Conservation (phyloP, 2,329 filamentous ascomycete genomes). For the Colletotrichum destructivum region DNA sequence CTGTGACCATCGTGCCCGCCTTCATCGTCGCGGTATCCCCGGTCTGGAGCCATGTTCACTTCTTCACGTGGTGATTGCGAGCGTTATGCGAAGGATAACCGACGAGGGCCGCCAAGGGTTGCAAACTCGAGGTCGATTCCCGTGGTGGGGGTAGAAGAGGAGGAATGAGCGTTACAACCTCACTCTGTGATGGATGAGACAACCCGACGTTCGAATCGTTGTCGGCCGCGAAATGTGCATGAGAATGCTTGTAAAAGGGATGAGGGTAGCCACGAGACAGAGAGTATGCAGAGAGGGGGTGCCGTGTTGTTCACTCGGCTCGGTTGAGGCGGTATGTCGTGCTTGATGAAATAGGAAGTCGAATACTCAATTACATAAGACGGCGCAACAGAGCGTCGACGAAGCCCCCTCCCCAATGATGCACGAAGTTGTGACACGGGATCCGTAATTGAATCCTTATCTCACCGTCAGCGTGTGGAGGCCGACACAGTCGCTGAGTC, state of each 20-base stretch:
- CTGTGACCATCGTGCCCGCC: neutral
- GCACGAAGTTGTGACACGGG: conserved; percentile 6
- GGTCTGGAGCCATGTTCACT: conserved; percentile 31
- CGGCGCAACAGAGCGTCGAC: neutral
- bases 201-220: neutral
- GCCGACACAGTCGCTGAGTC: neutral
- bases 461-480: neutral
- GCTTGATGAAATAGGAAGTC: conserved; percentile 6
- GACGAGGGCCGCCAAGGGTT: neutral
- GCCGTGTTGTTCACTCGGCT: neutral
- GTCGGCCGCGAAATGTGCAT: neutral
- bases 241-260: neutral
- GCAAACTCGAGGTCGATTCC: neutral
- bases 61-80: neutral
- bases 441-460: conserved; percentile 18
- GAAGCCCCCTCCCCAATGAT: conserved; percentile 1
- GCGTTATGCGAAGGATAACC: neutral
- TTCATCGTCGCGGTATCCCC: conserved; percentile 6
- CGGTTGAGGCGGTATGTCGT: neutral
- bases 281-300: neutral
- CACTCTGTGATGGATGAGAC: neutral
- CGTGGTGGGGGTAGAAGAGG: neutral
- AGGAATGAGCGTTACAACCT: neutral
- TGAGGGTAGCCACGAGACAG: neutral
- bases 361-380: conserved; percentile 22